Evolutionary conservation across 352 stramenopile genomes (phyloP).

Genomic region (Globisporangium okanoganense): DNA sequence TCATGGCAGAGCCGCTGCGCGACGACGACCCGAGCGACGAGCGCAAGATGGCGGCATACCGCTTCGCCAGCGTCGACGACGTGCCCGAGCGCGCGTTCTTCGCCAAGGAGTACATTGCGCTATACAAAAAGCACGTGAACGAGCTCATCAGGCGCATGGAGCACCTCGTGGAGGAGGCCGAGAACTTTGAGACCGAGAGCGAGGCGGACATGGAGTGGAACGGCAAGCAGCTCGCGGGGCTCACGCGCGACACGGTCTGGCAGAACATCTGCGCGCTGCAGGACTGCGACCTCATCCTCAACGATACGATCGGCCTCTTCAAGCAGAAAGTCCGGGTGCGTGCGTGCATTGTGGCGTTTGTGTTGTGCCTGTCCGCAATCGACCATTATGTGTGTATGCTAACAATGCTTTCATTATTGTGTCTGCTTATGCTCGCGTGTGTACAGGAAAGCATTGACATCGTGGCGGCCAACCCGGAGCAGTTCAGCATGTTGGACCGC

Average conservation of each 20-base stretch:
- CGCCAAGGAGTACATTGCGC: slow-evolving; percentile 43
- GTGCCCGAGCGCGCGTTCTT: slow-evolving; percentile 54
- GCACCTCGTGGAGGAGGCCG: slow-evolving; percentile 52
- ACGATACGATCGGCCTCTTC: slow-evolving; percentile 36
- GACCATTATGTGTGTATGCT: not conserved
- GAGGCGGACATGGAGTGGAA: slow-evolving; percentile 30
- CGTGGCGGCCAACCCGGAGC: slow-evolving; percentile 33
- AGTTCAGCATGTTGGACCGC: slow-evolving; percentile 32
- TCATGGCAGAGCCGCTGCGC: not conserved
- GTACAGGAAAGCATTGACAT: slow-evolving; percentile 48
- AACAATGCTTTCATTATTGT: not conserved
- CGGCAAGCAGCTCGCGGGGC: slow-evolving; percentile 30
- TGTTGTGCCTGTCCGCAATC: not conserved
- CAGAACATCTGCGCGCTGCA: slow-evolving; percentile 56
- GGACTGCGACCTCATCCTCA: slow-evolving; percentile 44
- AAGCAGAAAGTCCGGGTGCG: slow-evolving; percentile 51
- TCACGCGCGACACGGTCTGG: slow-evolving; percentile 56
- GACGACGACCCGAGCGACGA: not conserved
- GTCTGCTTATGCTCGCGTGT: not conserved
- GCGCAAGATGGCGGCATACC: slow-evolving; percentile 1
- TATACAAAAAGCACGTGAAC: slow-evolving; percentile 56
- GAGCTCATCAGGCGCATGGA: slow-evolving; percentile 58
- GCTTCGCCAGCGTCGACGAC: slow-evolving; percentile 32
- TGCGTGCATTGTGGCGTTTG: slow-evolving; percentile 5
- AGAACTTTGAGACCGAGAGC: slow-evolving; percentile 49